Conservation (phyloP, 2,329 filamentous ascomycete species). For the Fusarium nisikadoi region DNA sequence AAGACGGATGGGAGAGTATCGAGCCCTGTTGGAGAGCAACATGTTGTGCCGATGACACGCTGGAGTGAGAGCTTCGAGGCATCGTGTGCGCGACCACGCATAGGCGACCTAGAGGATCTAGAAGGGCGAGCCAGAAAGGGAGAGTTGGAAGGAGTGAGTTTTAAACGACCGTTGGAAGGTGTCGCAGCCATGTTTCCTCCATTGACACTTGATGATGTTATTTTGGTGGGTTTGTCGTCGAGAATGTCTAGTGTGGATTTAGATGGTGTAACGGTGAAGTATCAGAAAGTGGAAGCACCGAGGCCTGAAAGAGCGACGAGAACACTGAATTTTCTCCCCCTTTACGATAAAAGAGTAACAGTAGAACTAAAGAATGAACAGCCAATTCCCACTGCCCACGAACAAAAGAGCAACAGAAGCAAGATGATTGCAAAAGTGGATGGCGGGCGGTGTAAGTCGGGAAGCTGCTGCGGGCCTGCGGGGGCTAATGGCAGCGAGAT, state of each 20-base stretch:
- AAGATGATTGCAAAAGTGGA: constrained; percentile 41
- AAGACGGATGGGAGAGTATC: constrained; percentile 82
- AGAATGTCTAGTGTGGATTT: constrained; percentile 10
- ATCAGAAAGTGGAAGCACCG: constrained; percentile 15
- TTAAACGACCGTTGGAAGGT: constrained; percentile 68
- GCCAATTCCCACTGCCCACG: constrained; percentile 15
- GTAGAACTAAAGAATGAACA: constrained; percentile 3
- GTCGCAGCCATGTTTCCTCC: constrained; percentile 68
- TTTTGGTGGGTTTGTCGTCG: constrained; percentile 22
- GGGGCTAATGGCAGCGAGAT: constrained; percentile 27
- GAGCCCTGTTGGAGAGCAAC: constrained; percentile 84
- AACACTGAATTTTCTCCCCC: background rate
- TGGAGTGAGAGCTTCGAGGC: constrained; percentile 76
- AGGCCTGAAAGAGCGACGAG: constrained; percentile 1
- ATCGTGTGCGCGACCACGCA: constrained; percentile 62
- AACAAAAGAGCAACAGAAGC: constrained; percentile 15
- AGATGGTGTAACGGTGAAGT: constrained; percentile 19
- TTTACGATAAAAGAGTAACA: constrained; percentile 5
- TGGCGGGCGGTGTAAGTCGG: constrained; percentile 45
- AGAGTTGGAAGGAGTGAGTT: constrained; percentile 80
- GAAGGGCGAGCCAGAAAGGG: constrained; percentile 71
- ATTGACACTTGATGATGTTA: constrained; percentile 54
- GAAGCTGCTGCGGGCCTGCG: constrained; percentile 38
- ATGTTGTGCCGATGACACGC: constrained; percentile 92
- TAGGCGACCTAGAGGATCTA: constrained; percentile 71